Conservation (phyloP, 129 eudicot genomes). For the Chrysanthemum makinoi region DNA sequence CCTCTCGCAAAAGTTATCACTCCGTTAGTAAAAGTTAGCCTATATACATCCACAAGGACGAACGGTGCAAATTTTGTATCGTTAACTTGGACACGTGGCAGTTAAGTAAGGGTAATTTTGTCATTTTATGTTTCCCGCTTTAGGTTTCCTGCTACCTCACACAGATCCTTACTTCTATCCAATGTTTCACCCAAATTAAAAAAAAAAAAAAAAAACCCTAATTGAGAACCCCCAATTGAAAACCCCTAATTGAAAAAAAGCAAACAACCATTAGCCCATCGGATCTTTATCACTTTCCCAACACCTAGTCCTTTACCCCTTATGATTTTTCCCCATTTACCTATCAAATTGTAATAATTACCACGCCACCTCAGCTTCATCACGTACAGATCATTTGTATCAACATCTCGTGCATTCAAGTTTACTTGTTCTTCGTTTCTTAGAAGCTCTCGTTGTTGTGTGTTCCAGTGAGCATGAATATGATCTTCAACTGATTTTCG, state of each 20-base stretch:
- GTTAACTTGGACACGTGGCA: no score
- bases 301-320: conserved; percentile 72
- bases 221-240: no score
- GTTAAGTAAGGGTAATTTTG: no score
- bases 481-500: conserved; percentile 77
- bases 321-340: conserved; percentile 80
- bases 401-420: conserved; percentile 65
- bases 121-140: no score
- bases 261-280: conserved; percentile 74
- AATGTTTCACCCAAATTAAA: no score
- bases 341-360: conserved; percentile 67
- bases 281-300: conserved; percentile 72
- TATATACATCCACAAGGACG: no score
- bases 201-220: no score
- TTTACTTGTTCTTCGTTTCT: conserved; percentile 76
- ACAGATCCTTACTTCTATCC: no score
- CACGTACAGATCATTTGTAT: conserved; percentile 65
- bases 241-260: conserved; percentile 33
- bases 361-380: conserved; percentile 90
- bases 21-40: no score
- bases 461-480: conserved; percentile 68
- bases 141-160: no score
- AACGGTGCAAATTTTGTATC: no score
- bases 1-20: no score
- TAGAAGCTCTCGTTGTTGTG: conserved; percentile 53